Percentiles rank a stretch among this genome's conserved stretches.
phyloP scores from a whole-genome alignment of 2,329 filamentous ascomycete genomes.

The Helminthosporium solani region DNA sequence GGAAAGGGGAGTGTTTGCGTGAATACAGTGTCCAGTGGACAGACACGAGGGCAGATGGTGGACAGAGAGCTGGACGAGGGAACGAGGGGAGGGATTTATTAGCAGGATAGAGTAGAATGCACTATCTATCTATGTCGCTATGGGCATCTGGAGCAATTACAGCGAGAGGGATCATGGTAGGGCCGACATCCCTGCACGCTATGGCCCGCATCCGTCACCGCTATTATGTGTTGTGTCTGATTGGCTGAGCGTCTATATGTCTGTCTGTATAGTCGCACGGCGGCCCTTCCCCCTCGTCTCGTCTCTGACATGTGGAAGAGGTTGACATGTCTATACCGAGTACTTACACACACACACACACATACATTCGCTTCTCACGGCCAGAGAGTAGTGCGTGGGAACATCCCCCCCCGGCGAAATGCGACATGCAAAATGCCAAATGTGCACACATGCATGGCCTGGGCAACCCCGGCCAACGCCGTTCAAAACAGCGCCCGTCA shows the following conservation, averaged over 20 bases:
- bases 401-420: too few relatives aligned
- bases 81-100: neutral
- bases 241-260: too few relatives aligned
- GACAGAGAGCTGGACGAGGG: neutral
- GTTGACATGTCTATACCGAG: too few relatives aligned
- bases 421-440: too few relatives aligned
- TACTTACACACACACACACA: too few relatives aligned
- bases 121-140: neutral
- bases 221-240: neutral
- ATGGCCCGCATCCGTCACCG: neutral
- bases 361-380: too few relatives aligned
- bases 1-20: neutral
- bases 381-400: too few relatives aligned
- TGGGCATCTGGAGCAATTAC: neutral
- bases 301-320: conserved; percentile 1
- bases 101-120: neutral
- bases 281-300: too few relatives aligned
- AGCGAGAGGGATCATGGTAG: neutral
- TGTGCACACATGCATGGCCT: too few relatives aligned
- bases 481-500: neutral
- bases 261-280: neutral
- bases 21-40: too few relatives aligned
- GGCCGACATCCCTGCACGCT: neutral
- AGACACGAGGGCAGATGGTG: too few relatives aligned
- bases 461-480: too few relatives aligned